These are phyloP conservation scores for Puccinia hordei DNA, from an alignment of 1,284 basidiomycete genomes.

Conservation along the genomic window DNA sequence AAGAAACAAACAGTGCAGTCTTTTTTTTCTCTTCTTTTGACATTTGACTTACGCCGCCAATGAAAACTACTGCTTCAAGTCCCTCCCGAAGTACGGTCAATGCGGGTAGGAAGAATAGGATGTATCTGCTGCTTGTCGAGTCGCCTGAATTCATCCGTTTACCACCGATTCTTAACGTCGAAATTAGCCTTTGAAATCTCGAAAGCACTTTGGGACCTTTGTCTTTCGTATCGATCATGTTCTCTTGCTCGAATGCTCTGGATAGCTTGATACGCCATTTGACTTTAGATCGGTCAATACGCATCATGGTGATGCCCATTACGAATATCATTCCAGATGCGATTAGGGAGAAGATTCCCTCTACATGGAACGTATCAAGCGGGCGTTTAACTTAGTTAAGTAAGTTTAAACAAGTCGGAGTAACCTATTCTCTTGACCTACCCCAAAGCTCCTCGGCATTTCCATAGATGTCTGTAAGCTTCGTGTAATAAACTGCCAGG, in stretches of 20 bases:
- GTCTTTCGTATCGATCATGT: slow-evolving; percentile 55
- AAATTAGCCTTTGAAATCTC: slow-evolving; percentile 42
- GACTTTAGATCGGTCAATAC: slow-evolving; percentile 68
- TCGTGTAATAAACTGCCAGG: slow-evolving; percentile 64
- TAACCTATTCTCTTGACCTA: slow-evolving; percentile 51
- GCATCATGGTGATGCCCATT: slow-evolving; percentile 63
- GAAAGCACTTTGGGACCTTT: not conserved
- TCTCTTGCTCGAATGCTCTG: slow-evolving; percentile 69
- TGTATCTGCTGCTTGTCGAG: slow-evolving; percentile 66
- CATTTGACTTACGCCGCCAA: slow-evolving; percentile 70
- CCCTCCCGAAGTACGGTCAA: slow-evolving; percentile 90
- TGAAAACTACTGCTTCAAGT: slow-evolving; percentile 87
- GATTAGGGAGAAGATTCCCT: slow-evolving; percentile 57
- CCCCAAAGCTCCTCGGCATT: slow-evolving; percentile 65
- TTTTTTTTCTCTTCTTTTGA: no score
- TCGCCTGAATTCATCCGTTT: not conserved
- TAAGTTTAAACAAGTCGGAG: not conserved
- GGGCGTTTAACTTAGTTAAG: not conserved
- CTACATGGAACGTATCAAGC: slow-evolving; percentile 42
- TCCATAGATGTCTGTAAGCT: slow-evolving; percentile 64
- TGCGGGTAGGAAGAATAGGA: slow-evolving; percentile 80
- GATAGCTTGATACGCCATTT: slow-evolving; percentile 88
- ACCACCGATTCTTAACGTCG: slow-evolving; percentile 52
- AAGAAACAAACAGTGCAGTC: not conserved
- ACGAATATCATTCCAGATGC: slow-evolving; percentile 67